Base-by-base conservation (phyloP, 2,329 filamentous ascomycete genomes). In the Phialophora expanda region DNA sequence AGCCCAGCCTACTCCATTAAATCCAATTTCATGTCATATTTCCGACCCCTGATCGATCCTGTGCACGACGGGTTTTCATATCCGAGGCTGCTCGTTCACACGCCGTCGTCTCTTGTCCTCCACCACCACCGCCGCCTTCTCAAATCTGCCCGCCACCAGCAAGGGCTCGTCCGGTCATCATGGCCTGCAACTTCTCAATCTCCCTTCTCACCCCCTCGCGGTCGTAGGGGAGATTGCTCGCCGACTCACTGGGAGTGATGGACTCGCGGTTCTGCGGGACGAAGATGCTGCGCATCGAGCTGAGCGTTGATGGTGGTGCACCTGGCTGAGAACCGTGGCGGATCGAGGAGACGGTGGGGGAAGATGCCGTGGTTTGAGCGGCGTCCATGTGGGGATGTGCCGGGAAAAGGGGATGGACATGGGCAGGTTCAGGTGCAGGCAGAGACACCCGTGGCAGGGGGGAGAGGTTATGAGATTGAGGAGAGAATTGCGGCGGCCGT, bases 141-240 rank as follows among this genome's bases (percentile, higher is more conserved):
- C 24, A 24, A 12, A 20, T 32, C n/a, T 56, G 11, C 8, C 28
- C 28, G 28, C 53, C 24, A 22, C 44, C 44, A n/a, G 44, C 44
- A 48, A 11, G 17, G 44, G 17, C 20, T 48, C 17, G 5, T 48
- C 14, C 44, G 20, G 17, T 22, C 17, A n/a, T 48, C 44, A 56
- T 56, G 24, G 53, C 24, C 28, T 34, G 53, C 24, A 56, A 56
- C 28, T 56, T 56, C 53, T 56, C 53, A 17, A 56, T n/a, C 53
- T 56, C 53, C 24, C 53, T 30, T n/a, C n/a, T 34, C 24, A 28
- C 53, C n/a, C 53, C 53, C 53, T 14, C 53, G 20, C 28, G 28
- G 28, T 56, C 53, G 17, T 34, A 56, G 5, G n/a, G n/a, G 11
- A 56, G 53, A 32, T 56, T 56, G 26, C 53, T 56, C 28, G n/a